Base-by-base conservation (phyloP, 75 land plant genomes). In the Pseudotsuga menziesii region DNA sequence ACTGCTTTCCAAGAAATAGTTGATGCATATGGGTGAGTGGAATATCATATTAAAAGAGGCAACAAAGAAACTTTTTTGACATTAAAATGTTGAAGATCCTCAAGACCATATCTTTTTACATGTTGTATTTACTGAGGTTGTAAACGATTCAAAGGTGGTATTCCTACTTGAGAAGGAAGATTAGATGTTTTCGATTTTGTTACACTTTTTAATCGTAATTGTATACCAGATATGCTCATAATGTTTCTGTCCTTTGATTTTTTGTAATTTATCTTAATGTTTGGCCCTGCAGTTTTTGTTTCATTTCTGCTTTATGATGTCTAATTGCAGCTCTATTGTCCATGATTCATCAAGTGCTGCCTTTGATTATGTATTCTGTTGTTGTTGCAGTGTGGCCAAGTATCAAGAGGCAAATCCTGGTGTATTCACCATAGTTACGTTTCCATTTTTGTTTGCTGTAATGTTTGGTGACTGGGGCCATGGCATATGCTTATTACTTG, bases 391-490 rank as follows among this genome's bases (percentile, higher is more conserved):
- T 78, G 89, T 96, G 87, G 99, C 95, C 2, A 90, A 84, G 81
- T 96, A 96, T 83, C 92, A 89, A 83, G 99, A 96, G 77, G 97
- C 91, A 57, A 96, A 96, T 84, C 98, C 99, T 71, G 95, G 86
- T 48, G 92, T 95, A 41, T 94, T 69, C 80, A 96, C 98, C 12
- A 88, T 94, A 62, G 86, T 96, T 63, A 96, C 99, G 72, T 96
- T 96, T 64, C 99, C 99, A 23, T 96, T 96, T 72, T 83, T 96
- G 57, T 96, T 96, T 78, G 98, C 99, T 52, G 95, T 96, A 61
- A 96, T 96, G 99, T 96, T 96, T 89, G 99, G 99, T 54, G 99
- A 96, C 58, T 96, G 99, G 99, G 99, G 99, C 44, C 99, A 96
- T 87, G 99, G 99, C 26, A 84, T 94, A 75, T 91, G 90, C 78